These are phyloP conservation scores for Hypoxylon sp. DNA, from an alignment of 2,329 filamentous ascomycete genomes.

Conservation along the genomic window DNA sequence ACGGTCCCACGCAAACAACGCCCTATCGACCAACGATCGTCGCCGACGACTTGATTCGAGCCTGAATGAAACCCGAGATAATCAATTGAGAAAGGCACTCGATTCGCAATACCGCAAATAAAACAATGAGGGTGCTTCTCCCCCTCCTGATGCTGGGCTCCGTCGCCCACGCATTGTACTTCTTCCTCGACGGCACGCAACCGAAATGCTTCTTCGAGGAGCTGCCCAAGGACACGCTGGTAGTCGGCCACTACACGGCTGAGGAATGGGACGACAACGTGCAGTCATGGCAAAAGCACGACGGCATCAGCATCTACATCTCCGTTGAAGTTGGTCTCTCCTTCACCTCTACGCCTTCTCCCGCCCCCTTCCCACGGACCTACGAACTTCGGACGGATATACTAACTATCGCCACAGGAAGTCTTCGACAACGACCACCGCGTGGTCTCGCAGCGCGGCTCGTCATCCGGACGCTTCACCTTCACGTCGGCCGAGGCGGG, in stretches of 20 bases:
- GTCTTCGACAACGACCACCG: conserved; percentile 98
- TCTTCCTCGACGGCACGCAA: conserved; percentile 88
- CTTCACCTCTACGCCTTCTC: not conserved
- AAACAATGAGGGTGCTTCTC: conserved; percentile 71
- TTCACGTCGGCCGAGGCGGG: conserved; percentile 96
- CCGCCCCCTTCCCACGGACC: not conserved
- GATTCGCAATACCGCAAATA: conserved; percentile 14
- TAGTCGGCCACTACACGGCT: conserved; percentile 91
- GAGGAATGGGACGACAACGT: conserved; percentile 84
- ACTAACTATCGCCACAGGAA: conserved; percentile 67
- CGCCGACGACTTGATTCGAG: conserved; percentile 14
- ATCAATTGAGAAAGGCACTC: conserved; percentile 38
- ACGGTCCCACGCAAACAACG: conserved; percentile 10
- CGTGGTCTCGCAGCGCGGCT: conserved; percentile 88
- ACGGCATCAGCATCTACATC: conserved; percentile 86
- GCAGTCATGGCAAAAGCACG: conserved; percentile 78
- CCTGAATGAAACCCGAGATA: not conserved
- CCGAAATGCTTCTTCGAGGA: conserved; percentile 99
- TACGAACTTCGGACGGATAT: not conserved
- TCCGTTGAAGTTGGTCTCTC: conserved; percentile 80
- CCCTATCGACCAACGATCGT: conserved; percentile 15
- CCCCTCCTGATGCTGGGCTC: conserved; percentile 76
- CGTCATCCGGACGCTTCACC: conserved; percentile 85
- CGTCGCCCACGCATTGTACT: conserved; percentile 87
- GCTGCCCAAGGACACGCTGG: conserved; percentile 95